Evolutionary conservation across 352 stramenopile genomes (phyloP), one percentile per base, ranked within the genome.

Genomic region (Phytophthora tentaculata): DNA sequence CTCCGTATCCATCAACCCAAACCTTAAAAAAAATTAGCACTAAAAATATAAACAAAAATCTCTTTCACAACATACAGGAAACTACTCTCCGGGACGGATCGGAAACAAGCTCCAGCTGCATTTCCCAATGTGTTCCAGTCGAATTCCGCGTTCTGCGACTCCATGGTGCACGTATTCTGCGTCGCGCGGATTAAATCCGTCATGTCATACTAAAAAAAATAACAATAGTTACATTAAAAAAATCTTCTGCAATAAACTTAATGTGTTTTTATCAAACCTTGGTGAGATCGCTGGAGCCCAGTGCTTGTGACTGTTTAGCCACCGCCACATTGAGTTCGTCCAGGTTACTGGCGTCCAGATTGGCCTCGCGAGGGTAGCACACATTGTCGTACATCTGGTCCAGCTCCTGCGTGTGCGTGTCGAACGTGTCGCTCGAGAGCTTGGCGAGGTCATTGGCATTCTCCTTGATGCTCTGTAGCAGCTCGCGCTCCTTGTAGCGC

Each of bases 311-410:
- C 74, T 95, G 86, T 64, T 93, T 93, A 29, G 77, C 71, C 12
- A 95, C 81, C 0, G 86, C 83, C 35, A 80, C 77, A 62, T 92
- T 95, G 43, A 95, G 81, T 56, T 95, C 86, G 61, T 95, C 86
- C 39, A 95, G 73, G 57, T 95, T 95, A 35, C 71, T 89, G 19
- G 86, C 86, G 54, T 95, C 86, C 51, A 95, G 56, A 62, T 95
- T 95, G 49, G 86, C 86, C 53, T 95, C 86, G 7, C 86, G 83
- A 35, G 86, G 84, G 66, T 93, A 95, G 64, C 84, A 91, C 41
- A 95, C 85, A 47, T 77, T 75, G 45, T 90, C 82, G 71, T 92
- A 95, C 73, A 95, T 89, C 26, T 87, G 58, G 53, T 95, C 77
- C 19, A 95, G 66, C 73, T 90, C 67, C 41, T 83, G 56, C 39